A percentile compares a stretch with the other conserved stretches of the same genome.
These are phyloP conservation scores for Emmonsiellopsis sp. DNA, from an alignment of 2,329 filamentous ascomycete species.

Conservation along the genomic window DNA sequence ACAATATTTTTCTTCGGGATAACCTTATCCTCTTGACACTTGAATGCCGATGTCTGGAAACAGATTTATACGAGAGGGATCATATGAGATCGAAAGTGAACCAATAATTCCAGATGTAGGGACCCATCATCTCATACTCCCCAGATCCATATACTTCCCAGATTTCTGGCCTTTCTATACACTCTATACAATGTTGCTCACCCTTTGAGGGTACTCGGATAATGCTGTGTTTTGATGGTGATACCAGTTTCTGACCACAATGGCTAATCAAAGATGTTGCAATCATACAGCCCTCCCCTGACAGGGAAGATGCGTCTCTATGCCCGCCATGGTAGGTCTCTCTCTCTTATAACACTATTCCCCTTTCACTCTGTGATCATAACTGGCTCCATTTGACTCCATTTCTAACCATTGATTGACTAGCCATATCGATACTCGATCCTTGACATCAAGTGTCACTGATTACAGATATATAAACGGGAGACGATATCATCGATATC, in stretches of 20 bases:
- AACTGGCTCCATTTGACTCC: neutral
- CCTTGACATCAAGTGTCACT: slow-evolving; percentile 34
- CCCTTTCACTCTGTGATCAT: too few species aligned
- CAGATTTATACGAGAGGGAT: neutral
- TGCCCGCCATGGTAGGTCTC: too few species aligned
- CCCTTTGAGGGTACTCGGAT: too few species aligned
- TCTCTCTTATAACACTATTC: too few species aligned
- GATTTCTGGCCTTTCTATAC: too few species aligned
- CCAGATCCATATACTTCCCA: too few species aligned
- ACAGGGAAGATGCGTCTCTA: too few species aligned
- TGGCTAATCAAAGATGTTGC: too few species aligned
- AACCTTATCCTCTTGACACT: neutral
- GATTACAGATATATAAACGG: slow-evolving; percentile 36
- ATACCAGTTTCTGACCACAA: too few species aligned
- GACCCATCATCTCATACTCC: neutral
- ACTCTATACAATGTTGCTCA: too few species aligned
- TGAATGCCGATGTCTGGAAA: neutral
- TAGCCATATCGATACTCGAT: slow-evolving; percentile 27
- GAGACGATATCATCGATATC: slow-evolving; percentile 36
- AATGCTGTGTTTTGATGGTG: too few species aligned
- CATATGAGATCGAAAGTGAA: neutral
- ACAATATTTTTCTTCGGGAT: neutral
- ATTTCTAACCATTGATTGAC: neutral
- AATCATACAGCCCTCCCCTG: too few species aligned
- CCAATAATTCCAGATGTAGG: neutral